Percentiles rank a stretch among this genome's conserved stretches.
Conservation (phyloP, 2,329 filamentous ascomycete genomes). For the Capronia coronata region DNA sequence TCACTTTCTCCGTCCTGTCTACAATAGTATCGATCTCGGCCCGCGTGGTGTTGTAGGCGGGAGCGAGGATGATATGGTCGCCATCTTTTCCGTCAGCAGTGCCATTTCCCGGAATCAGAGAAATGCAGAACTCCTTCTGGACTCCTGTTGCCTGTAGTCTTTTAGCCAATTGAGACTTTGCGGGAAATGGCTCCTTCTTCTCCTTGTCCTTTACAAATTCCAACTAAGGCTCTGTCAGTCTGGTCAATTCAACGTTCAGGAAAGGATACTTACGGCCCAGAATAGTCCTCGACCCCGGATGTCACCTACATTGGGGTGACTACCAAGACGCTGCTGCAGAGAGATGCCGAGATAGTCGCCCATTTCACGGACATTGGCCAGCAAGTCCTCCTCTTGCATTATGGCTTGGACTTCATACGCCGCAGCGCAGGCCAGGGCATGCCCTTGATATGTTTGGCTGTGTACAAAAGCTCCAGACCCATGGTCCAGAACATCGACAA, state of each 20-base stretch:
- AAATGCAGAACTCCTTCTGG: constrained; percentile 49
- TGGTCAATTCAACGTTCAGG: background rate
- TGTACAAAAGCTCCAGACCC: constrained; percentile 49
- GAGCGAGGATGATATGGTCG: constrained; percentile 64
- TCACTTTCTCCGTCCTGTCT: background rate
- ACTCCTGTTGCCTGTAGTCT: constrained; percentile 40
- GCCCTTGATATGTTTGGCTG: constrained; percentile 53
- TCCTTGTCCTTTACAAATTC: constrained; percentile 53
- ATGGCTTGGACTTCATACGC: constrained; percentile 46
- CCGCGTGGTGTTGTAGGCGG: constrained; percentile 55
- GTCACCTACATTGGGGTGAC: constrained; percentile 49
- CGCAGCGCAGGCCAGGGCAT: constrained; percentile 50
- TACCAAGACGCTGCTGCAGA: constrained; percentile 40
- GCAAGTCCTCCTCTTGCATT: constrained; percentile 44
- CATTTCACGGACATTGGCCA: constrained; percentile 36
- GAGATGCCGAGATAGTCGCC: constrained; percentile 34
- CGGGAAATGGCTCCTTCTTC: constrained; percentile 49
- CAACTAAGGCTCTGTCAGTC: constrained; percentile 30
- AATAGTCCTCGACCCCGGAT: constrained; percentile 54
- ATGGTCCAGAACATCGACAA: constrained; percentile 44
- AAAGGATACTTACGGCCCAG: constrained; percentile 37
- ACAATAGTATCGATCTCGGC: constrained; percentile 6
- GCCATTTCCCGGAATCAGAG: constrained; percentile 59
- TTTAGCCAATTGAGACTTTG: constrained; percentile 35
- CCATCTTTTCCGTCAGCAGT: constrained; percentile 54